A percentile compares a stretch with the other conserved stretches of the same genome.
phyloP scores from a whole-genome alignment of 306 rosid species.

The Oemleria cerasiformis region DNA sequence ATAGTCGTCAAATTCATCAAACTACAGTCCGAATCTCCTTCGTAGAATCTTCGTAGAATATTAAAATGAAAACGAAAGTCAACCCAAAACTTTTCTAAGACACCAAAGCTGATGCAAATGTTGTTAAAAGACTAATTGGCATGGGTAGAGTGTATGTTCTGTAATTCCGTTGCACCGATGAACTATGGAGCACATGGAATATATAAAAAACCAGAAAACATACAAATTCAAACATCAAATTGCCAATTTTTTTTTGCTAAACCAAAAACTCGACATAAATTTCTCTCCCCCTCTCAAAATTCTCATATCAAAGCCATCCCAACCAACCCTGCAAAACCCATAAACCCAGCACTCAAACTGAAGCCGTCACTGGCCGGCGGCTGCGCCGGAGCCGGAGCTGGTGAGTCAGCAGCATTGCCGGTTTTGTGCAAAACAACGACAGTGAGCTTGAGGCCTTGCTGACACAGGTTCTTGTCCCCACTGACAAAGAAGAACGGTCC shows the following conservation, averaged over 20 bases:
- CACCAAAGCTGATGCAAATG: no score
- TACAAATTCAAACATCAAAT: not conserved
- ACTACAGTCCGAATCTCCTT: no score
- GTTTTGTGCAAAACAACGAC: not conserved
- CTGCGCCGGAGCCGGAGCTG: not conserved
- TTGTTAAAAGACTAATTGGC: no score
- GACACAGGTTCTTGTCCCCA: slow-evolving; percentile 58
- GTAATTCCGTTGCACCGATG: no score
- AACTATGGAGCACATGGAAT: no score
- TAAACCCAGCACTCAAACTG: not conserved
- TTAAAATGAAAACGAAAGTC: no score
- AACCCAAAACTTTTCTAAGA: no score
- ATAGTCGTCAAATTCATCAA: no score
- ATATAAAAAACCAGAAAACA: not conserved
- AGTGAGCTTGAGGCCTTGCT: slow-evolving; percentile 59
- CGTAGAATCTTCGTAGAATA: no score
- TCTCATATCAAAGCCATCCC: not conserved
- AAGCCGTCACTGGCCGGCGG: not conserved
- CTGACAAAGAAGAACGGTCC: slow-evolving; percentile 71
- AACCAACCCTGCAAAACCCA: not conserved
- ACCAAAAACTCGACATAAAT: not conserved
- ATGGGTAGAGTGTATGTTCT: no score
- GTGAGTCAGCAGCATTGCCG: not conserved
- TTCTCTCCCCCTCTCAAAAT: not conserved
- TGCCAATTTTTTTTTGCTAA: not conserved